Conservation (phyloP, 768 basidiomycete species). For the Termitomyces sp. region DNA sequence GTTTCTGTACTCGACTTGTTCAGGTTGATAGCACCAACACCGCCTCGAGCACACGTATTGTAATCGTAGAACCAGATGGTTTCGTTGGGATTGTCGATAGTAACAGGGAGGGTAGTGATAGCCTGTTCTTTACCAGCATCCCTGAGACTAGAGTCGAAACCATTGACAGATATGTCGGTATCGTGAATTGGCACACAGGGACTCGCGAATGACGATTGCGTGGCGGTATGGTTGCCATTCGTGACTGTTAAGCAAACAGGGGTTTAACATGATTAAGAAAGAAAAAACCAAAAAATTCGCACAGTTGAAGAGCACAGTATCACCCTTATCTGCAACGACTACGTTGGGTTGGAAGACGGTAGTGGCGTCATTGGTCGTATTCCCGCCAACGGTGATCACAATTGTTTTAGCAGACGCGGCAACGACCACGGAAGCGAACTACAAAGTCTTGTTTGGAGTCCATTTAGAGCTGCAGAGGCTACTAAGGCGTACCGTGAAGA, state of each 20-base stretch:
- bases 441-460: background rate
- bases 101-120: constrained; percentile 43
- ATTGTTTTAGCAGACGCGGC: constrained; percentile 35
- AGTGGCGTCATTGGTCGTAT: constrained; percentile 41
- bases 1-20: constrained; percentile 45
- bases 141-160: constrained; percentile 57
- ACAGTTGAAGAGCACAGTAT: constrained; percentile 60
- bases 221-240: constrained; percentile 51
- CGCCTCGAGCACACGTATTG: constrained; percentile 53
- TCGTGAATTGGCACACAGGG: constrained; percentile 55
- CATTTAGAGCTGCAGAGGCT: background rate
- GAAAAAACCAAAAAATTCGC: constrained; percentile 14
- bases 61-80: constrained; percentile 65
- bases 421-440: constrained; percentile 4
- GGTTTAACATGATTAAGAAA: background rate
- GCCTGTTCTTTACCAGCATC: constrained; percentile 46
- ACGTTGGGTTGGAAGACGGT: constrained; percentile 46
- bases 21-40: constrained; percentile 61
- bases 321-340: constrained; percentile 44
- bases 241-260: constrained; percentile 37
- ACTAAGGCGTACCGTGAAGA: constrained; percentile 7
- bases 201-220: constrained; percentile 51
- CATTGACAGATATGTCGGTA: constrained; percentile 49
- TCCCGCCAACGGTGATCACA: constrained; percentile 45
- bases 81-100: constrained; percentile 40